These are phyloP conservation scores for Phoma sp. DNA, from an alignment of 2,329 filamentous ascomycete species.

Conservation along the genomic window DNA sequence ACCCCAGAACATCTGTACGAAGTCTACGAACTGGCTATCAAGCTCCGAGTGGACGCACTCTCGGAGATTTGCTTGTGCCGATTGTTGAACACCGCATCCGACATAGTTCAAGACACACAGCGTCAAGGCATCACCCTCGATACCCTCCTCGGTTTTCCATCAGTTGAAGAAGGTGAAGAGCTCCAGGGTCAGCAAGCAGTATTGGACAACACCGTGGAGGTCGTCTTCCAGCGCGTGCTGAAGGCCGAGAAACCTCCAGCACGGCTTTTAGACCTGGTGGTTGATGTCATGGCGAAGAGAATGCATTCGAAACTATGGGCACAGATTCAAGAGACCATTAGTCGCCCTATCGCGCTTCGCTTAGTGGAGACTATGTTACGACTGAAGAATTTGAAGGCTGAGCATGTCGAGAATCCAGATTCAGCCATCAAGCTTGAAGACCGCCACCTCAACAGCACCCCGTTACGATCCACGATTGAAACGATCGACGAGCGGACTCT, in stretches of 20 bases:
- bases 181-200: too few relatives aligned
- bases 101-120: constrained; percentile 4
- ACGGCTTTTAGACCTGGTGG: constrained; percentile 20
- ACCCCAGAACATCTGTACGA: constrained; percentile 21
- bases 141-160: not conserved
- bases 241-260: constrained; percentile 14
- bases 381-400: constrained; percentile 7
- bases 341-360: not conserved
- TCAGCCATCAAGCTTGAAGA: constrained; percentile 12
- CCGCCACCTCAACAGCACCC: not conserved
- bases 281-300: constrained; percentile 19
- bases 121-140: too few relatives aligned
- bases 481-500: not conserved
- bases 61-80: constrained; percentile 20
- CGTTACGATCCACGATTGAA: too few relatives aligned
- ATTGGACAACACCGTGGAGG: constrained; percentile 8
- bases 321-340: constrained; percentile 5
- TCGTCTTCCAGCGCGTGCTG: constrained; percentile 30
- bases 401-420: not conserved
- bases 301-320: constrained; percentile 20
- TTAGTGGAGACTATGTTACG: constrained; percentile 18
- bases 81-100: constrained; percentile 8
- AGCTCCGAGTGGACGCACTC: constrained; percentile 22
- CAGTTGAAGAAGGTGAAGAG: too few relatives aligned
- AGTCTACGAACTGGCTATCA: constrained; percentile 20